Conservation (phyloP, 192 early-diverging fungal genomes). For the Coemansia sp. region DNA sequence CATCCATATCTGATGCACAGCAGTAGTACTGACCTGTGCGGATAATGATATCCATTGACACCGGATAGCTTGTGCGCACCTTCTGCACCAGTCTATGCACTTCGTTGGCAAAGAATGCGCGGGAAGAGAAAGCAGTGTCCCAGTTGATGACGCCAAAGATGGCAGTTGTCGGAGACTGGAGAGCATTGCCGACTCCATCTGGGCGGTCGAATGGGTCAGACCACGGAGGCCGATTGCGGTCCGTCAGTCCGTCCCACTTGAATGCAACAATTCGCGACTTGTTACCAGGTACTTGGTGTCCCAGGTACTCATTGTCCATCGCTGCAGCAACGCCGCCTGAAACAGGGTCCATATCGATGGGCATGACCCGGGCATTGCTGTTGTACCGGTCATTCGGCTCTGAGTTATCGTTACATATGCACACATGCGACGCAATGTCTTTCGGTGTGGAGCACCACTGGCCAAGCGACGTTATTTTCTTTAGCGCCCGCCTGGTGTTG, state of each 20-base stretch:
- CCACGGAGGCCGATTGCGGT: slow-evolving; percentile 51
- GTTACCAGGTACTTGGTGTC: not conserved
- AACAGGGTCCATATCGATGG: slow-evolving; percentile 20
- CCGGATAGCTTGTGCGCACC: slow-evolving; percentile 30
- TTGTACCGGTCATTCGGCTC: slow-evolving; percentile 32
- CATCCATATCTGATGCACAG: slow-evolving; percentile 48
- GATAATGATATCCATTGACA: slow-evolving; percentile 38
- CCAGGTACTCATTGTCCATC: not conserved
- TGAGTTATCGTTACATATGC: slow-evolving; percentile 51
- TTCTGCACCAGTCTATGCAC: slow-evolving; percentile 21
- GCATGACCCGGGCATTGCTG: slow-evolving; percentile 2
- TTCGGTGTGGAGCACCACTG: slow-evolving; percentile 39
- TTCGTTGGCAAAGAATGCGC: slow-evolving; percentile 25
- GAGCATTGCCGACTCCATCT: not conserved
- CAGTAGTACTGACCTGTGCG: slow-evolving; percentile 58
- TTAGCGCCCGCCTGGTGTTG: slow-evolving; percentile 53
- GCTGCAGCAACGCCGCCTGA: not conserved
- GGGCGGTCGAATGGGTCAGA: slow-evolving; percentile 3
- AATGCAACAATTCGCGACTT: slow-evolving; percentile 26
- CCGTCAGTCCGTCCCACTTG: slow-evolving; percentile 57
- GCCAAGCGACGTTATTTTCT: slow-evolving; percentile 47
- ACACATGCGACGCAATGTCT: slow-evolving; percentile 14
- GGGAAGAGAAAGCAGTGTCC: slow-evolving; percentile 49
- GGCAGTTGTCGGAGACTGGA: slow-evolving; percentile 11
- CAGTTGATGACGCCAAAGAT: slow-evolving; percentile 55